Conservation (phyloP, 2,329 filamentous ascomycete species). For the Salinomyces thailandicus region DNA sequence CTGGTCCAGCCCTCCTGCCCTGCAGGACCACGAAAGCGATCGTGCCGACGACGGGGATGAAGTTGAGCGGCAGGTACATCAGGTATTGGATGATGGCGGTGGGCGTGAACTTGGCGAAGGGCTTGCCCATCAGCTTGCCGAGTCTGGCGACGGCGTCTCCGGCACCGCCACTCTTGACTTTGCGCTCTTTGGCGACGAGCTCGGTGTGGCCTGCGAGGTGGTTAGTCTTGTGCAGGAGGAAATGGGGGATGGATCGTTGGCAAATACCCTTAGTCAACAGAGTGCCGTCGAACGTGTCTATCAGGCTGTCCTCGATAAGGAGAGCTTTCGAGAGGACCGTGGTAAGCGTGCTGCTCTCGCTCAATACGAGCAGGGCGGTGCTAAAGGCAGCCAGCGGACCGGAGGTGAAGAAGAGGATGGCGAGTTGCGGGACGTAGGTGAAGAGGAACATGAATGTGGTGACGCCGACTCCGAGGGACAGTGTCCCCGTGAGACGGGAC, state of each 20-base stretch:
- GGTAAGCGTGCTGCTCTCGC: constrained; percentile 41
- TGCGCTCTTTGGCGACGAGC: constrained; percentile 64
- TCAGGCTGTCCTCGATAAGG: constrained; percentile 67
- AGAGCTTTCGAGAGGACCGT: constrained; percentile 55
- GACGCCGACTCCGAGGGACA: constrained; percentile 61
- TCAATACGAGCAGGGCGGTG: constrained; percentile 54
- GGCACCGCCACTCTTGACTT: constrained; percentile 48
- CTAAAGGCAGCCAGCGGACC: constrained; percentile 70
- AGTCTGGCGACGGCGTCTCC: constrained; percentile 45
- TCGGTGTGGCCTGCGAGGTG: constrained; percentile 37
- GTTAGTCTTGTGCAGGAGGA: neutral
- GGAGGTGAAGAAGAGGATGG: constrained; percentile 71
- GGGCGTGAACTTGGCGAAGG: constrained; percentile 43
- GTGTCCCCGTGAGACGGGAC: constrained; percentile 48
- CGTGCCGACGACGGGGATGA: constrained; percentile 83
- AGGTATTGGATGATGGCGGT: constrained; percentile 63
- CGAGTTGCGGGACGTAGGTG: constrained; percentile 75
- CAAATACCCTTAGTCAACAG: constrained; percentile 38
- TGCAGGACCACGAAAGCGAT: constrained; percentile 69
- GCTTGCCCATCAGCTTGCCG: constrained; percentile 47
- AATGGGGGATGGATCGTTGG: too few relatives aligned
- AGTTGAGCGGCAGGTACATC: constrained; percentile 83
- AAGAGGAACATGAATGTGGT: constrained; percentile 75
- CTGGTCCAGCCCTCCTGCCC: constrained; percentile 42
- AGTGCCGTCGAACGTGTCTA: constrained; percentile 79